Base-by-base conservation (phyloP, 495 filamentous ascomycete genomes). In the Neurospora sp. region DNA sequence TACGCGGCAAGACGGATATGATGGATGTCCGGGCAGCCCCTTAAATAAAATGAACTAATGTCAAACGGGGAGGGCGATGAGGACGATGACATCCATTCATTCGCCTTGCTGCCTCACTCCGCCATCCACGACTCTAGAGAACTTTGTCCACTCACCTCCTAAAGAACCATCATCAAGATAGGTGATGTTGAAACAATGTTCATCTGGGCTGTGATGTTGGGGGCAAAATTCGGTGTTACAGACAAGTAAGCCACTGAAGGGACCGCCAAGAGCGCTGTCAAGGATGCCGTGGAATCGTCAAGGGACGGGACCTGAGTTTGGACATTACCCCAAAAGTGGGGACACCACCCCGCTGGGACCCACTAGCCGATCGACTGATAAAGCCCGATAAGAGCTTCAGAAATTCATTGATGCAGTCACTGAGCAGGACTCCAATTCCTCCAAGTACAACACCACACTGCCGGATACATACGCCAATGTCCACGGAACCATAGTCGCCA, bases 371-470 rank as follows among this genome's bases (percentile, higher is more conserved):
- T 44, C n/a, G 16, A 62, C 35, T 72, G 74, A 79, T 78, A 73
- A 73, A 76, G 14, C 27, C 54, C 54, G 78, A 70, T 78, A 79
- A 74, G 78, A 77, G 73, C 73, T 77, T 73, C 69, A 75, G 72
- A 79, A 76, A 71, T 48, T 66, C 27, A 59, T 27, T 27, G 42
- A 46, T 46, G 18, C 42, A 31, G 27, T 62, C 27, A 62, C 14
- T 16, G 46, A 72, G 38, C 70, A 42, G 11, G 41, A 72, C 31
- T 16, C 23, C 69, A 10, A 59, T 40, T 38, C 72, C 69, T 38
- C 54, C 18, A n/a, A 72, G 35, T 69, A 23, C 8, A 39, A 23
- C 20, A 39, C 37, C 71, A 31, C 10, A 62, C 14, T 6, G 27
- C 27, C 27, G 54, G 27, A 35, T 18, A 66, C 27, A 35, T 1